Evolutionary conservation across 2,329 filamentous ascomycete genomes (phyloP).

Genomic region (Fusarium musae): DNA sequence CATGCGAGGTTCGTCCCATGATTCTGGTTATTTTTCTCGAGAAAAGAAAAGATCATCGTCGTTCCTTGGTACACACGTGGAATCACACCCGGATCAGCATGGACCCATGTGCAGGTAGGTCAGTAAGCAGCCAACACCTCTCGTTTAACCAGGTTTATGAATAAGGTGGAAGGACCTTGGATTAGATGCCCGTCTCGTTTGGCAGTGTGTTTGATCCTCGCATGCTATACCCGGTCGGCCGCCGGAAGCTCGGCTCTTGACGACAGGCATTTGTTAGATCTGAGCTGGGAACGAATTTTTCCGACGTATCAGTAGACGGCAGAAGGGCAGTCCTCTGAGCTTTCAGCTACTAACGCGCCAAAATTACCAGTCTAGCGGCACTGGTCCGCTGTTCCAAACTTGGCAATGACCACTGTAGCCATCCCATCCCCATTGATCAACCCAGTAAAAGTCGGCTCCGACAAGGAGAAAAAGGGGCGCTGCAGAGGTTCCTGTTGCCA

Average conservation of each 20-base stretch:
- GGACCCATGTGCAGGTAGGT: neutral
- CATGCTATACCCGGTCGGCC: neutral
- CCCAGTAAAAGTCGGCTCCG: neutral
- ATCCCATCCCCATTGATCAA: neutral
- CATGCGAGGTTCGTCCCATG: neutral
- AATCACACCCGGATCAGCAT: neutral
- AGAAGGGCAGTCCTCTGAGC: neutral
- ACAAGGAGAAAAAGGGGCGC: constrained; percentile 5
- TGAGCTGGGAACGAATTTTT: neutral
- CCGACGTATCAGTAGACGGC: neutral
- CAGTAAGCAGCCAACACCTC: neutral
- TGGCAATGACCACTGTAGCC: neutral
- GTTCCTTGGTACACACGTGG: neutral
- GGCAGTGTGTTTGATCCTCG: constrained; percentile 4
- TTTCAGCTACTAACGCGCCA: neutral
- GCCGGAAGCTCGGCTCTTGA: neutral
- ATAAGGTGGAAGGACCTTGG: neutral
- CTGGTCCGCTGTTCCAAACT: neutral
- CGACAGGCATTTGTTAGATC: neutral
- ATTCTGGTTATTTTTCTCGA: neutral
- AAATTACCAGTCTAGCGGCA: neutral
- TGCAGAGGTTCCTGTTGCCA: neutral
- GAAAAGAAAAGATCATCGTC: neutral
- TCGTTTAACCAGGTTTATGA: constrained; percentile 1
- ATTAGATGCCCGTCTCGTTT: neutral